These are phyloP conservation scores for Cutaneotrichosporon cavernicola DNA, from an alignment of 1,284 basidiomycete species.

Conservation along the genomic window DNA sequence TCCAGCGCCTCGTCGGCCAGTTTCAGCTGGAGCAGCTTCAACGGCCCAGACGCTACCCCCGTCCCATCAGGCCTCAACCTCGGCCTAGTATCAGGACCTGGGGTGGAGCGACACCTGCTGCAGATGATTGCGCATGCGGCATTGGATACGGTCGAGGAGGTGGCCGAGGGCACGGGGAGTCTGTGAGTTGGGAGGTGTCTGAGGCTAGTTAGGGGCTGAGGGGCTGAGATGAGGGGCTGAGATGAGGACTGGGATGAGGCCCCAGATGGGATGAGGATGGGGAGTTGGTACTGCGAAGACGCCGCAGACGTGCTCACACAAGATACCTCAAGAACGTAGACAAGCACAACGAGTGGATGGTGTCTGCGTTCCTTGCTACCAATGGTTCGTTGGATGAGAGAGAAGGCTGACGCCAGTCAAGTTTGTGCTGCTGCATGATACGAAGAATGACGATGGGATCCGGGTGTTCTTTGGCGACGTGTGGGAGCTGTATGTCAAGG, in stretches of 20 bases:
- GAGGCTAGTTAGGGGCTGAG: neutral
- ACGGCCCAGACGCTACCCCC: slow-evolving; percentile 3
- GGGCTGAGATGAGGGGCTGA: neutral
- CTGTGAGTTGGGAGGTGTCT: slow-evolving; percentile 65
- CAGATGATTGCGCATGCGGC: slow-evolving; percentile 96
- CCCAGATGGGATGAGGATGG: neutral
- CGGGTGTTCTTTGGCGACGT: slow-evolving; percentile 83
- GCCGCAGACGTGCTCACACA: slow-evolving; percentile 10
- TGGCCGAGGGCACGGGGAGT: slow-evolving; percentile 75
- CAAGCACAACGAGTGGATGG: slow-evolving; percentile 95
- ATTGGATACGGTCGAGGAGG: slow-evolving; percentile 85
- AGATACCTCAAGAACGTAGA: slow-evolving; percentile 92
- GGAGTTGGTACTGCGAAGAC: neutral
- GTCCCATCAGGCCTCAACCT: slow-evolving; percentile 12
- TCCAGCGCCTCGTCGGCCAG: slow-evolving; percentile 19
- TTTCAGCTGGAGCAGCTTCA: slow-evolving; percentile 52
- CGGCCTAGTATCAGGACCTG: slow-evolving; percentile 17
- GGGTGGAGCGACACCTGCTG: slow-evolving; percentile 79
- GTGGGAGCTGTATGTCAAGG: slow-evolving; percentile 95
- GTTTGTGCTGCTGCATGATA: slow-evolving; percentile 85
- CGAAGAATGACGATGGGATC: slow-evolving; percentile 94
- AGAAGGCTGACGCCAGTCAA: slow-evolving; percentile 55
- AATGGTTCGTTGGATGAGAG: slow-evolving; percentile 66
- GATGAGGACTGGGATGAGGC: neutral
- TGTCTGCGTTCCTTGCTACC: slow-evolving; percentile 89